Conservation (phyloP, 768 basidiomycete genomes). For the Suillus discolor region DNA sequence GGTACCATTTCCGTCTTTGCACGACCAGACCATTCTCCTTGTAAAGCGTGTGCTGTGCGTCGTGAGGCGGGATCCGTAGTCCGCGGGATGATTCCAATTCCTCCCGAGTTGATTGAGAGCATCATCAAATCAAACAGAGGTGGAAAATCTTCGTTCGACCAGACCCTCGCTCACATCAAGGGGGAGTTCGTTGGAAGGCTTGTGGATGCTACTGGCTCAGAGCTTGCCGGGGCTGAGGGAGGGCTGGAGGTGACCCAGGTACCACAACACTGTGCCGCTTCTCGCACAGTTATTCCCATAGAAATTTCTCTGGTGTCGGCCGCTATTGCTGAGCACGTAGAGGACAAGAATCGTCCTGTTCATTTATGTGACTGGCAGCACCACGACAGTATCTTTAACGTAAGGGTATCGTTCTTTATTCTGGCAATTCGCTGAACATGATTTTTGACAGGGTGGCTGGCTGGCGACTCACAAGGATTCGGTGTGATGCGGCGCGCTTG, state of each 20-base stretch:
- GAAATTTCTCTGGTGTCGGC: slow-evolving; percentile 25
- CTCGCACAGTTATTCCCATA: slow-evolving; percentile 19
- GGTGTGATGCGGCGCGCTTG: neutral
- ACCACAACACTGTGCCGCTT: slow-evolving; percentile 3
- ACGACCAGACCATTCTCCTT: slow-evolving; percentile 25
- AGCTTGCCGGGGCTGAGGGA: slow-evolving; percentile 22
- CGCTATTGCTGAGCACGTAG: slow-evolving; percentile 22
- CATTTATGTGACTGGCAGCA: slow-evolving; percentile 26
- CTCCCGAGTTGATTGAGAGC: slow-evolving; percentile 23
- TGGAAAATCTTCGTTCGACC: slow-evolving; percentile 13
- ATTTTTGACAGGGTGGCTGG: slow-evolving; percentile 9
- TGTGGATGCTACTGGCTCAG: slow-evolving; percentile 16
- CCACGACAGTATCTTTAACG: slow-evolving; percentile 23
- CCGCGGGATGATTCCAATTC: slow-evolving; percentile 28
- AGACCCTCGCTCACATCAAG: slow-evolving; percentile 17
- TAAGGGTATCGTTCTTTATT: slow-evolving; percentile 13
- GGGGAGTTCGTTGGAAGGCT: slow-evolving; percentile 20
- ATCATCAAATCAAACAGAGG: slow-evolving; percentile 19
- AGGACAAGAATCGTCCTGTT: slow-evolving; percentile 19
- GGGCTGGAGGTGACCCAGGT: slow-evolving; percentile 8
- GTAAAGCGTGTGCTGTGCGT: slow-evolving; percentile 25
- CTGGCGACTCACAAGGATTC: slow-evolving; percentile 6
- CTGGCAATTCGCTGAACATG: neutral
- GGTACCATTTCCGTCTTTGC: slow-evolving; percentile 28
- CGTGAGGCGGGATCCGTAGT: slow-evolving; percentile 20